Conservation (phyloP, 495 filamentous ascomycete species). For the Tetracladium marchalianum region DNA sequence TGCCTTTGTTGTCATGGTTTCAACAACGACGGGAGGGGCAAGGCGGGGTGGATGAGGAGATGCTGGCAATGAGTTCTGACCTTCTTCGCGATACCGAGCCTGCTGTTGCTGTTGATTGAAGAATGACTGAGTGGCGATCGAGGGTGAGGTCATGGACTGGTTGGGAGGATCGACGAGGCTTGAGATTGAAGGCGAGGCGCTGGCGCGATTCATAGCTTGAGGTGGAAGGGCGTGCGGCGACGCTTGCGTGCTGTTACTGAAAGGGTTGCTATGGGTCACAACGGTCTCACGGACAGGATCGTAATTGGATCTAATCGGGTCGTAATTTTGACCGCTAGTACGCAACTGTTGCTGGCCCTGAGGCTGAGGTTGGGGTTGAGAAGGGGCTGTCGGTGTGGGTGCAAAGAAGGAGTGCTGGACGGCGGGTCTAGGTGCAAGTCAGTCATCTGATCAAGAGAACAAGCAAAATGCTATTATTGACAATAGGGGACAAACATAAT, state of each 20-base stretch:
- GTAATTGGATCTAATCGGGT: slow-evolving; percentile 71
- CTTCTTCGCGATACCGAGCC: slow-evolving; percentile 16
- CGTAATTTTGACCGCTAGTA: slow-evolving; percentile 72
- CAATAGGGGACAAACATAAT: too few relatives aligned
- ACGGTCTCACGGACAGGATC: slow-evolving; percentile 43
- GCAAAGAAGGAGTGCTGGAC: slow-evolving; percentile 7
- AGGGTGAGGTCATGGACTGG: slow-evolving; percentile 34
- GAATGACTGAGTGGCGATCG: slow-evolving; percentile 30
- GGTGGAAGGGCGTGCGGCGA: slow-evolving; percentile 41
- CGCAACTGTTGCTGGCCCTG: slow-evolving; percentile 29
- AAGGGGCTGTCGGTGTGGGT: not conserved
- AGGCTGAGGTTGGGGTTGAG: slow-evolving; percentile 10
- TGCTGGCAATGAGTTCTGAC: slow-evolving; percentile 14
- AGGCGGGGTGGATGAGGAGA: slow-evolving; percentile 17
- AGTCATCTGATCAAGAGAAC: too few relatives aligned
- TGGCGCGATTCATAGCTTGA: slow-evolving; percentile 51
- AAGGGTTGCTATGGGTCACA: slow-evolving; percentile 32
- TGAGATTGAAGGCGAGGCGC: slow-evolving; percentile 80
- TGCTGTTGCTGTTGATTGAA: slow-evolving; percentile 25
- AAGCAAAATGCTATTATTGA: too few relatives aligned
- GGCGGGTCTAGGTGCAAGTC: slow-evolving; percentile 20
- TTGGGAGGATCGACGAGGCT: slow-evolving; percentile 75
- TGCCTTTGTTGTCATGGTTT: slow-evolving; percentile 12
- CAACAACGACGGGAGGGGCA: slow-evolving; percentile 8
- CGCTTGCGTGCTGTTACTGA: slow-evolving; percentile 40